Base-by-base conservation (phyloP, 83 land plant genomes). In the Isoetes engelmannii region DNA sequence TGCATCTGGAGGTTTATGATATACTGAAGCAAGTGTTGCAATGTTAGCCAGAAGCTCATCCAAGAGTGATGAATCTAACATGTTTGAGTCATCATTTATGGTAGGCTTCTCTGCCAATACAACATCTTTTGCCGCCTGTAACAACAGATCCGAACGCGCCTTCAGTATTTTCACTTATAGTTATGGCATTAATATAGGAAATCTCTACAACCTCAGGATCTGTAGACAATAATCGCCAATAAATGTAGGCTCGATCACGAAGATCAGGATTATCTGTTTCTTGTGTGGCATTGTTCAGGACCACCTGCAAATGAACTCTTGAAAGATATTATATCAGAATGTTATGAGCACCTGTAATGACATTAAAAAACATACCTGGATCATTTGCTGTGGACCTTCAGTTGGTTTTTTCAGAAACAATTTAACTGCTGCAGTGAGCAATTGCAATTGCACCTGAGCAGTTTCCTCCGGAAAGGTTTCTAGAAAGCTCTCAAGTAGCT, bases 211-310 rank as follows among this genome's bases (percentile, higher is more conserved):
- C 99, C 99, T 95, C 99, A 49, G 99, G 99, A 78, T 95, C 99
- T 45, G 99, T 95, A 43, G 99, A 95, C 20, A 95, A 84, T 49
- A 95, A 91, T n/a, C 99, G 94, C 99, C 99, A 95, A 69, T 95
- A 95, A 45, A 95, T 92, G 69, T 95, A 95, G 13, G 99, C 99
- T 45, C 99, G 99, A 74, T 95, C 99, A 18, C 99, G 89, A 19
- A 95, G 77, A 78, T 95, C 99, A 64, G 99, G 99, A 79, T 95
- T 95, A 65, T 95, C 99, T 47, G 99, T 95, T 74, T 95, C 99
- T 61, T 88, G 89, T 60, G 99, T 95, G 13, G 99, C 99, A 88
- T 95, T 91, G 74, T 91, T 95, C 47, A 95, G 82, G 45, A 95
- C 99, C 69, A 83, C 97, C 99, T 94, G 77, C 9, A 12, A 51